A percentile compares a stretch with the other conserved stretches of the same genome.
Evolutionary conservation across 257 asterid species (phyloP).

Genomic region (Solanum sejunctum): DNA sequence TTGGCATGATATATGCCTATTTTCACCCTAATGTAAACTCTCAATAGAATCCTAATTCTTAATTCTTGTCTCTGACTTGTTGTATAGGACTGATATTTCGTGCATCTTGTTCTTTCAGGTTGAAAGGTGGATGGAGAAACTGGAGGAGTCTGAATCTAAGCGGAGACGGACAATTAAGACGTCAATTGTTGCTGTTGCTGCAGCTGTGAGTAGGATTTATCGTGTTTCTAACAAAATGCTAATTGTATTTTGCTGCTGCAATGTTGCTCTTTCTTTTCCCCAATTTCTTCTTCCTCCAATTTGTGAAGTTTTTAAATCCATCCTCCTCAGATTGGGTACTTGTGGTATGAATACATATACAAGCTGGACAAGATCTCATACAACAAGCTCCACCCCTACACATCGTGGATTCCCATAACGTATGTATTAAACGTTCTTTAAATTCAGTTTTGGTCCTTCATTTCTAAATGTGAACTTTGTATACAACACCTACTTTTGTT

Average conservation of each 20-base stretch:
- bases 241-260: background rate
- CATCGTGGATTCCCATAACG: constrained; percentile 99
- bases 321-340: constrained; percentile 26
- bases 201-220: constrained; percentile 31
- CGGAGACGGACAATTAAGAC: constrained; percentile 68
- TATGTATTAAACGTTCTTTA: constrained; percentile 16
- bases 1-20: constrained; percentile 82
- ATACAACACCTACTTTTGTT: background rate
- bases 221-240: background rate
- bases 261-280: background rate
- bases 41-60: background rate
- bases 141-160: constrained; percentile 77
- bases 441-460: background rate
- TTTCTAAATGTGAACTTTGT: background rate
- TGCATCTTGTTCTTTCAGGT: constrained; percentile 33
- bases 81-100: background rate
- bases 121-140: constrained; percentile 92
- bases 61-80: background rate
- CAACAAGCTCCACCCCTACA: constrained; percentile 93
- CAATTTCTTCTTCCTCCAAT: background rate
- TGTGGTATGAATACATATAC: constrained; percentile 85
- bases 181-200: constrained; percentile 40
- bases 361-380: constrained; percentile 82
- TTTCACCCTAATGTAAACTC: constrained; percentile 58
- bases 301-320: background rate